A percentile compares a stretch with the other conserved stretches of the same genome.
Conservation (phyloP, 192 early-diverging fungal genomes). For the Mortierella hygrophila region DNA sequence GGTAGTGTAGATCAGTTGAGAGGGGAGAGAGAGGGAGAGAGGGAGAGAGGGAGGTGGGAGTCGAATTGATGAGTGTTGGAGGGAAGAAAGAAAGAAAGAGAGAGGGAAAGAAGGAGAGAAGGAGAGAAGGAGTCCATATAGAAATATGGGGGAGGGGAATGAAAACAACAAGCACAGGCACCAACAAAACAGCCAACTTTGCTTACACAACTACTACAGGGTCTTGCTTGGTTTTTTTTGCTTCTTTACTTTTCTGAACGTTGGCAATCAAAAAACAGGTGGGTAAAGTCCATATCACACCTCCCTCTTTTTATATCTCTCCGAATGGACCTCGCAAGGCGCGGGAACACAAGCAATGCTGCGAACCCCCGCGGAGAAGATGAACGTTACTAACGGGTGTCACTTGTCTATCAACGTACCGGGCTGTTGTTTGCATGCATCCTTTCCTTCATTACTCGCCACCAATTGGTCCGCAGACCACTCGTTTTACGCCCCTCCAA, state of each 20-base stretch:
- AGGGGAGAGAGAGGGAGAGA: background rate
- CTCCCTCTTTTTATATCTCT: background rate
- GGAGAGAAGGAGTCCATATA: background rate
- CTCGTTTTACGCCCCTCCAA: background rate
- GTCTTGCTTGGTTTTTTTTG: no score
- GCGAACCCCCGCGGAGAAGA: background rate
- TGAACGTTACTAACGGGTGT: background rate
- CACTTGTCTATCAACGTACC: background rate
- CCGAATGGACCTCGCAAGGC: no score
- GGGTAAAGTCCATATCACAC: background rate
- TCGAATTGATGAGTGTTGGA: no score
- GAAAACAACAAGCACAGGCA: background rate
- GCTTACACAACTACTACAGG: no score
- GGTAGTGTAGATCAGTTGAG: background rate
- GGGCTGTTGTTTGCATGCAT: background rate
- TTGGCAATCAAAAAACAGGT: no score
- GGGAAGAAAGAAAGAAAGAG: background rate
- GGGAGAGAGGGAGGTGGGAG: background rate
- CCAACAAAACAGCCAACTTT: background rate
- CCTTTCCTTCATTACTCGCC: background rate
- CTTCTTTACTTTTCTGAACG: no score
- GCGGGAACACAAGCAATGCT: background rate
- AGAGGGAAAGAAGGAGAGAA: background rate
- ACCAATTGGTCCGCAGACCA: background rate
- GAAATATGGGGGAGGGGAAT: no score